Percentiles rank a stretch among this genome's conserved stretches.
phyloP scores from a whole-genome alignment of 257 asterid genomes.

The Fraxinus americana region DNA sequence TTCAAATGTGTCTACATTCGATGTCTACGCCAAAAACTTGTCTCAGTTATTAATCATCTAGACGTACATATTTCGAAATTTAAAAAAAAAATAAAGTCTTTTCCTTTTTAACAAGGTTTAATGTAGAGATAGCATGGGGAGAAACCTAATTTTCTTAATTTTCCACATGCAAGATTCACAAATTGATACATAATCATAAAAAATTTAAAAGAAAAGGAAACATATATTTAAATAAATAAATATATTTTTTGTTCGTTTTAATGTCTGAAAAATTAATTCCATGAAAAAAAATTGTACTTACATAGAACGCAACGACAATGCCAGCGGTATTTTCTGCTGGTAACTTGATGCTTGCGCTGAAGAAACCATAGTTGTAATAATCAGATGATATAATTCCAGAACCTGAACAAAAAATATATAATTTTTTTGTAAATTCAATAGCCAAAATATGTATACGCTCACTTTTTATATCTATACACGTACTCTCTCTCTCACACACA shows the following conservation, averaged over 20 bases:
- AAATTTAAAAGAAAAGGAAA: neutral
- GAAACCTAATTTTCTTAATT: neutral
- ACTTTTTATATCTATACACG: neutral
- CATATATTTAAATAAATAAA: neutral
- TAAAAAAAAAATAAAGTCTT: neutral
- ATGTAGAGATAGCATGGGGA: no score
- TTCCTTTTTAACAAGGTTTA: no score
- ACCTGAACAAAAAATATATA: slow-evolving; percentile 44
- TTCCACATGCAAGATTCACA: neutral
- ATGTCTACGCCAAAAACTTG: slow-evolving; percentile 47
- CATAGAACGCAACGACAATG: slow-evolving; percentile 88
- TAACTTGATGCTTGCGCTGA: slow-evolving; percentile 85
- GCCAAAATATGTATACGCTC: neutral
- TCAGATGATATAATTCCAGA: slow-evolving; percentile 85
- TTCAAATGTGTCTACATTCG: slow-evolving; percentile 87
- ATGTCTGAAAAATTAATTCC: neutral
- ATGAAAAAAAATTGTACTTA: slow-evolving; percentile 27
- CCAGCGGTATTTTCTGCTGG: slow-evolving; percentile 85
- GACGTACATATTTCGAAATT: neutral
- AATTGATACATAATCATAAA: neutral
- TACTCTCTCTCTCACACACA: neutral
- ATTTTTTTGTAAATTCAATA: neutral
- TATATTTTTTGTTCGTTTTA: neutral
- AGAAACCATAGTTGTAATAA: slow-evolving; percentile 87
- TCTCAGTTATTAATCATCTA: neutral